Evolutionary conservation across 305 asterid species (phyloP), one percentile per base, ranked within the genome.

Genomic region (Fraxinus dipetala): DNA sequence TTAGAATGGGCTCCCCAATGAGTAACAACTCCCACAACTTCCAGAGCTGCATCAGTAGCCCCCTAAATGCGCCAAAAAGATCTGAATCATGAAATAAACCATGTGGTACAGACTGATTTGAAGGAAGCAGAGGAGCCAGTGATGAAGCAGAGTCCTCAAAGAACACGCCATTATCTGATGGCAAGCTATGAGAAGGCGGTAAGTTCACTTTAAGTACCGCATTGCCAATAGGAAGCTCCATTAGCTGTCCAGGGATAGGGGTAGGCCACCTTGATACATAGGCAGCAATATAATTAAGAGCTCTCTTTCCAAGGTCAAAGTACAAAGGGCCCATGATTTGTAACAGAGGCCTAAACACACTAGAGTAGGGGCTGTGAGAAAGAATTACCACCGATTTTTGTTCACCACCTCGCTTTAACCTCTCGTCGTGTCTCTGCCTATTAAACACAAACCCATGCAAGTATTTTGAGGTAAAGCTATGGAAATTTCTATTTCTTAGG

Each of bases 51-150:
- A 94, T 83, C 84, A 96, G 80, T 67, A 93, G 95, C 76, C 96
- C 95, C 30, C 98, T 90, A 74, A 93, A 96, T 40, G 90, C 87
- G 75, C 99, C 97, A 78, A 96, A 96, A 82, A 94, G 90, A 94
- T 96, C 98, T 0, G 99, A 92, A 83, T 96, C 99, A 24, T 94
- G 99, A 89, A 96, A 96, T 76, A 96, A 92, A 35, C 99, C 98
- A 80, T 93, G 98, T 26, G 99, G 98, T 48, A 90, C 82, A 31
- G 98, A 93, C 80, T 87, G 94, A 79, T 91, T 91, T 16, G 97
- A 90, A 72, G 99, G 99, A 26, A 96, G 98, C 77, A 92, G 90
- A 56, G 98, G 99, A 76, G 98, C 98, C 65, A 96, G 83, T 28
- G 98, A 91, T 51, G 98, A 94, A 73, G 96, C 93, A 69, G 96